A percentile compares a stretch with the other conserved stretches of the same genome.
Evolutionary conservation across 2,329 filamentous ascomycete species (phyloP).

Genomic region (Venturiaceae sp.): DNA sequence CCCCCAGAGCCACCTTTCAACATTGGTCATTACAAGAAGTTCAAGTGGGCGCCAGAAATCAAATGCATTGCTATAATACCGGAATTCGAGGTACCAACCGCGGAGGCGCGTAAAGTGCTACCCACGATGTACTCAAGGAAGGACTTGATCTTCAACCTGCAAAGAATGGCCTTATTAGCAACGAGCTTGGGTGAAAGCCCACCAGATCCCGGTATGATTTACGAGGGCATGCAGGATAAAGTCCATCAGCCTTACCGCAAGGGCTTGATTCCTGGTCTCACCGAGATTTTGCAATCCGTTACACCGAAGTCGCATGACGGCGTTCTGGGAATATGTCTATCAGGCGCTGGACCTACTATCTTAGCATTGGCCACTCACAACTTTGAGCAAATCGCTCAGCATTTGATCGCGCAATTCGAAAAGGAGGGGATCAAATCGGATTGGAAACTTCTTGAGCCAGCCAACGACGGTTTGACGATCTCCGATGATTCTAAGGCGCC

Average conservation of each 20-base stretch:
- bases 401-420: slow-evolving; percentile 67
- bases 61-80: slow-evolving; percentile 96
- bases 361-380: slow-evolving; percentile 83
- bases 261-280: slow-evolving; percentile 80
- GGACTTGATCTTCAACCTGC: slow-evolving; percentile 92
- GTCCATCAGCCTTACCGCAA: slow-evolving; percentile 95
- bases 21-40: slow-evolving; percentile 95
- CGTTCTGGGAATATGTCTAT: slow-evolving; percentile 86
- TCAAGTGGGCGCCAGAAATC: slow-evolving; percentile 87
- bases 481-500: slow-evolving; percentile 12
- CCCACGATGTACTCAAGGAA: slow-evolving; percentile 68
- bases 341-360: slow-evolving; percentile 90
- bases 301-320: slow-evolving; percentile 80
- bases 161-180: slow-evolving; percentile 83
- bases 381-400: slow-evolving; percentile 76
- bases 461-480: slow-evolving; percentile 54
- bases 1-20: slow-evolving; percentile 84
- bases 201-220: slow-evolving; percentile 87
- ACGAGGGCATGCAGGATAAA: slow-evolving; percentile 97
- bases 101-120: slow-evolving; percentile 77
- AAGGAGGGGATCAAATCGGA: slow-evolving; percentile 64
- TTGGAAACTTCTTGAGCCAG: slow-evolving; percentile 84
- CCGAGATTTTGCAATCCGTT: slow-evolving; percentile 84
- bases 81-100: slow-evolving; percentile 91
- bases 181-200: slow-evolving; percentile 83